phyloP scores from a whole-genome alignment of 139 green algal species.

The Picochlorum sp. region DNA sequence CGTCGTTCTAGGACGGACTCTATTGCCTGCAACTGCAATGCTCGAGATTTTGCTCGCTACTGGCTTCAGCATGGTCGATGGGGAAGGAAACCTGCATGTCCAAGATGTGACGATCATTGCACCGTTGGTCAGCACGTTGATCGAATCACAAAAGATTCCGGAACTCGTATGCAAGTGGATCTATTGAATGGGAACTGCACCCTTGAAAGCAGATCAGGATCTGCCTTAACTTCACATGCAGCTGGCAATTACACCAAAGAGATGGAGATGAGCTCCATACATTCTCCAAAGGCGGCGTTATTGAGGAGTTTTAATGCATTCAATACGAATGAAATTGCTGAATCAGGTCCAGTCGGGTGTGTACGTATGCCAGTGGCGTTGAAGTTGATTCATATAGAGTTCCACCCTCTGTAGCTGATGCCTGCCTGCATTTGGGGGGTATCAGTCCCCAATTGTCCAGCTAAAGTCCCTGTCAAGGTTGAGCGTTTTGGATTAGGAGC shows the following conservation, averaged over 20 bases:
- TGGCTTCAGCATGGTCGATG: constrained; percentile 3
- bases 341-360: constrained; percentile 6
- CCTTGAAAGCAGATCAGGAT: not conserved
- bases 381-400: constrained; percentile 21
- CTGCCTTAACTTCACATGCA: not conserved
- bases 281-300: too few relatives aligned
- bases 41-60: constrained; percentile 48
- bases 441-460: constrained; percentile 14
- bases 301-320: not conserved
- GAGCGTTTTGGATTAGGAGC: constrained; percentile 7
- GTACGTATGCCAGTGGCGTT: not conserved
- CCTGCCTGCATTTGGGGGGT: constrained; percentile 38
- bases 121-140: constrained; percentile 12
- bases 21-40: constrained; percentile 61
- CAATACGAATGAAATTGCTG: too few relatives aligned
- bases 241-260: not conserved
- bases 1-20: constrained; percentile 36
- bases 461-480: constrained; percentile 28
- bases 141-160: too few relatives aligned
- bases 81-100: not conserved
- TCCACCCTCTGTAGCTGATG: constrained; percentile 32
- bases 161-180: not conserved
- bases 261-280: too few relatives aligned
- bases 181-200: not conserved
- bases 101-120: constrained; percentile 17